Evolutionary conservation across 257 asterid species (phyloP).

Genomic region (Nicotiana undulata): DNA sequence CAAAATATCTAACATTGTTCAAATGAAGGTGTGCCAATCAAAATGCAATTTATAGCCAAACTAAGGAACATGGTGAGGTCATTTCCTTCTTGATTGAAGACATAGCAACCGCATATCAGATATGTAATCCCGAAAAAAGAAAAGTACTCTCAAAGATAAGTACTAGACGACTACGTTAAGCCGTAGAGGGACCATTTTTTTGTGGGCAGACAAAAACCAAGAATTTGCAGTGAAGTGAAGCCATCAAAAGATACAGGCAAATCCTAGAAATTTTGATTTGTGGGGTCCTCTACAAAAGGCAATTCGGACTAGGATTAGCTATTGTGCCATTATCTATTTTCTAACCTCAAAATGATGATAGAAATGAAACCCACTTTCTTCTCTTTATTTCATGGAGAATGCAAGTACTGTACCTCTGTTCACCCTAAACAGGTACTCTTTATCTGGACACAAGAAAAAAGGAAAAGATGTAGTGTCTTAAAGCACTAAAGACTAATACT

Average conservation of each 20-base stretch:
- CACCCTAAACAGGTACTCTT: not conserved
- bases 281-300: conserved; percentile 6
- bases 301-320: not conserved
- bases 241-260: conserved; percentile 5
- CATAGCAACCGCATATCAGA: not conserved
- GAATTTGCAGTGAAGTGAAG: not conserved
- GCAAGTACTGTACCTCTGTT: not conserved
- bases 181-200: not conserved
- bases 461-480: not conserved
- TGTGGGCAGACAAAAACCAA: conserved; percentile 1
- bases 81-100: not conserved
- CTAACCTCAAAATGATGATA: not conserved
- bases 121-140: not conserved
- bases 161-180: not conserved
- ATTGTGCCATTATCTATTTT: not conserved
- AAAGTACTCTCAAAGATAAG: not conserved
- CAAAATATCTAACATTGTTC: not conserved
- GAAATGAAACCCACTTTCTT: not conserved
- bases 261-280: conserved; percentile 9
- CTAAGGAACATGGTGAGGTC: not conserved
- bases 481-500: not conserved
- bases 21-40: not conserved
- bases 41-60: not conserved
- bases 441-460: not conserved
- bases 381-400: not conserved